Conservation (phyloP, 768 basidiomycete genomes). For the Coprinopsis strossmayeri region DNA sequence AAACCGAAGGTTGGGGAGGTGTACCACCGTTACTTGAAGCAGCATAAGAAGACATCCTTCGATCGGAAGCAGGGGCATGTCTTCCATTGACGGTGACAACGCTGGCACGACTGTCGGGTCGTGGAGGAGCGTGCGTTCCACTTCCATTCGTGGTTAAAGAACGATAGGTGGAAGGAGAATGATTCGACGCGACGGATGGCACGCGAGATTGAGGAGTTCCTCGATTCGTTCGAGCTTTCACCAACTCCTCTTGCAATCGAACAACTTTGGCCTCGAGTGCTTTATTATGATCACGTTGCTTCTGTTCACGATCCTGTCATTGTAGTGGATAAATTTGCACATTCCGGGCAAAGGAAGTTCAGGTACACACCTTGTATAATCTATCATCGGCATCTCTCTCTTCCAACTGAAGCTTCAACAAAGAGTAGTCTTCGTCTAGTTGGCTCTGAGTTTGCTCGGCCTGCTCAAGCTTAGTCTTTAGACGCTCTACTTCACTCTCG, state of each 20-base stretch:
- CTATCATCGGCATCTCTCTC: slow-evolving; percentile 70
- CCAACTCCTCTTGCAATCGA: slow-evolving; percentile 52
- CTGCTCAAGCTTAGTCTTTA: slow-evolving; percentile 57
- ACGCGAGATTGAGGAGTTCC: slow-evolving; percentile 18
- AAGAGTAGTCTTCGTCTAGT: slow-evolving; percentile 63
- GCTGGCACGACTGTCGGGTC: slow-evolving; percentile 65
- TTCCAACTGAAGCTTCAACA: slow-evolving; percentile 66
- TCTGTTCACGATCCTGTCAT: slow-evolving; percentile 64
- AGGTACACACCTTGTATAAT: slow-evolving; percentile 46
- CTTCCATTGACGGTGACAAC: slow-evolving; percentile 49
- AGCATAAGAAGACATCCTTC: slow-evolving; percentile 20
- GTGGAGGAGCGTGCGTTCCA: slow-evolving; percentile 38
- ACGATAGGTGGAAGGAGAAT: slow-evolving; percentile 29
- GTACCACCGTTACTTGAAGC: slow-evolving; percentile 22
- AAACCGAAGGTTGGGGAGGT: slow-evolving; percentile 52
- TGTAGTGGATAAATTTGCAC: too few relatives aligned
- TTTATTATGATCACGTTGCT: slow-evolving; percentile 60
- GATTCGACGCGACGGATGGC: not conserved
- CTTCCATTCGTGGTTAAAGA: slow-evolving; percentile 31
- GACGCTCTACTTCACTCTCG: slow-evolving; percentile 56
- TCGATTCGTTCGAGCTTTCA: slow-evolving; percentile 34
- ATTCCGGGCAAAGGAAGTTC: too few relatives aligned
- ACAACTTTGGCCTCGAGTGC: slow-evolving; percentile 54
- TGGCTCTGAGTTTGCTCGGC: slow-evolving; percentile 58
- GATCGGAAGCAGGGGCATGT: slow-evolving; percentile 37